Percentiles rank a stretch among this genome's conserved stretches.
These are phyloP conservation scores for Clavariopsis aquatica DNA, from an alignment of 495 filamentous ascomycete species.

Conservation along the genomic window DNA sequence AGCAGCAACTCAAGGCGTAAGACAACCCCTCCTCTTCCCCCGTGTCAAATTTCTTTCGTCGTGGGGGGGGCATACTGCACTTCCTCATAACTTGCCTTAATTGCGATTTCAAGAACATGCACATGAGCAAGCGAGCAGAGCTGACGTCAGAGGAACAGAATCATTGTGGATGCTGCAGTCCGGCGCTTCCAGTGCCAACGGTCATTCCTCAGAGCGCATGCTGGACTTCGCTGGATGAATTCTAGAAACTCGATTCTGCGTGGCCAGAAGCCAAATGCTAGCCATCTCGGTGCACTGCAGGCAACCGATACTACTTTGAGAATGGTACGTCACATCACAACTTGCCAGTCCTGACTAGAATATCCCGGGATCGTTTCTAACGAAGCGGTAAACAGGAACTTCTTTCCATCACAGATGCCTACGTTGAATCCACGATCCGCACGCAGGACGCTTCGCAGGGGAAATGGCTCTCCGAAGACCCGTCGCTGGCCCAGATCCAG, in stretches of 20 bases:
- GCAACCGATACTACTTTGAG: conserved; percentile 60
- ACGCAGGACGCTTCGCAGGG: conserved; percentile 42
- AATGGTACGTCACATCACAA: conserved; percentile 53
- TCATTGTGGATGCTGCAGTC: conserved; percentile 74
- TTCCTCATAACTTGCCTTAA: background rate
- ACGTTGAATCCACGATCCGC: conserved; percentile 45
- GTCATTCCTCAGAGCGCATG: conserved; percentile 76
- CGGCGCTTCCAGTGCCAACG: conserved; percentile 83
- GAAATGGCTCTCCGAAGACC: conserved; percentile 48
- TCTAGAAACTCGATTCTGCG: conserved; percentile 66
- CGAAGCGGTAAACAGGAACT: conserved; percentile 37
- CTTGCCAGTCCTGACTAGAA: background rate
- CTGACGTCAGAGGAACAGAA: conserved; percentile 51
- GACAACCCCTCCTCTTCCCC: conserved; percentile 21
- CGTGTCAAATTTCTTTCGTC: background rate
- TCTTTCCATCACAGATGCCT: conserved; percentile 43
- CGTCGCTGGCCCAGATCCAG: conserved; percentile 38
- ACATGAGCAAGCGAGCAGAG: background rate
- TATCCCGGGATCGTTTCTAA: background rate
- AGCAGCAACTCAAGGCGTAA: conserved; percentile 74
- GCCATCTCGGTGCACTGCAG: conserved; percentile 61
- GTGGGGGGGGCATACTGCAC: background rate
- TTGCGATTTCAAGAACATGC: background rate
- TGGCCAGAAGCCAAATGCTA: conserved; percentile 61
- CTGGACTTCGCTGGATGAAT: conserved; percentile 78